phyloP scores from a whole-genome alignment of 495 filamentous ascomycete species.

The Neurospora africana region DNA sequence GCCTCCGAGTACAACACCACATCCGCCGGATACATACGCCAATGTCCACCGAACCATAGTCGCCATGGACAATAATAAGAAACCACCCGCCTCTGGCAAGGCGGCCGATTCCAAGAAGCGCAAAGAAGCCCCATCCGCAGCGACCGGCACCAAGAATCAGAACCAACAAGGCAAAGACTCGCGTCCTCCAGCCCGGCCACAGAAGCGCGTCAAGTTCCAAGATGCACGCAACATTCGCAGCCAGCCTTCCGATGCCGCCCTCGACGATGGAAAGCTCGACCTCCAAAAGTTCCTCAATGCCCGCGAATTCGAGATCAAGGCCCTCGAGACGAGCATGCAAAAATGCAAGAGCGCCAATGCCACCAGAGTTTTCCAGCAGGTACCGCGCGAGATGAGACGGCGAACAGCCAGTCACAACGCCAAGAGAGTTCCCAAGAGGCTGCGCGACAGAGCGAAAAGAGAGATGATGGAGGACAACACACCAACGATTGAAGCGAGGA shows the following conservation, averaged over 20 bases:
- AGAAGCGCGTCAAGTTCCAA: conserved; percentile 51
- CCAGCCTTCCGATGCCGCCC: conserved; percentile 58
- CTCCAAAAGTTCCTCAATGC: conserved; percentile 70
- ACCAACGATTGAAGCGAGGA: conserved; percentile 62
- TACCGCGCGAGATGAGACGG: conserved; percentile 73
- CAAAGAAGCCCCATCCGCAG: conserved; percentile 7
- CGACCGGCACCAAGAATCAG: conserved; percentile 1
- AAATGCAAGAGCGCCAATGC: conserved; percentile 56
- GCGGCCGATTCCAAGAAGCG: conserved; percentile 6
- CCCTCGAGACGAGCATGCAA: conserved; percentile 68
- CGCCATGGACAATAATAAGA: conserved; percentile 5
- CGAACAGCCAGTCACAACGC: conserved; percentile 92
- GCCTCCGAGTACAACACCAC: background rate
- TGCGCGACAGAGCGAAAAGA: conserved; percentile 56
- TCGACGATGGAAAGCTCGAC: conserved; percentile 70
- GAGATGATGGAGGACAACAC: conserved; percentile 94
- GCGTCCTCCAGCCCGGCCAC: conserved; percentile 6
- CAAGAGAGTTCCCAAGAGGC: conserved; percentile 73
- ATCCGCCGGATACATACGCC: background rate
- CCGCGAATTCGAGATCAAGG: conserved; percentile 78
- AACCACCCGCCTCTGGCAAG: background rate
- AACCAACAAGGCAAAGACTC: background rate
- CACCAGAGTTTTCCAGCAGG: conserved; percentile 75
- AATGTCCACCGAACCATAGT: background rate
- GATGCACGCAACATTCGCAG: conserved; percentile 63